Evolutionary conservation across 2,329 filamentous ascomycete species (phyloP), one percentile per base, ranked within the genome.

Genomic region (Colletotrichum horii): DNA sequence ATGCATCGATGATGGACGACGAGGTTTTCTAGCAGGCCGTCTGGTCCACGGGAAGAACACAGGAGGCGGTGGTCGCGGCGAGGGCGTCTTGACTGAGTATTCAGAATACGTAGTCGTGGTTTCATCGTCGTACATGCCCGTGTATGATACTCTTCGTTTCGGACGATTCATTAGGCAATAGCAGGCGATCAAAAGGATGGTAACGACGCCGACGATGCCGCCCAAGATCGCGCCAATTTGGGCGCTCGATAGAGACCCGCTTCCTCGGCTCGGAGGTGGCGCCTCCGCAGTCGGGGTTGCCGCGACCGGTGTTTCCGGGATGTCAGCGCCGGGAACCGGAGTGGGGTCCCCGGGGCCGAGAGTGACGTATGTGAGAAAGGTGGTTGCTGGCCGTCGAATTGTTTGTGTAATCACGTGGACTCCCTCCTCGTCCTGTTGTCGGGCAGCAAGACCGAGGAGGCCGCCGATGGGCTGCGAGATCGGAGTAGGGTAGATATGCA

Each of bases 201-300:
- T 65, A n/a, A 84, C 81, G n/a, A 83, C 78, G 3, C 82, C 86
- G 14, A 85, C 79, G 3, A 87, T 75, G 38, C 82, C 82, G 32
- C 86, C 86, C 3, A 86, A 78, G 22, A 88, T 85, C 52, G 83
- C 86, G 7, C 85, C 86, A 34, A 88, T 82, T 65, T 87, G 80
- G n/a, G 78, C 80, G 30, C 82, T 79, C 1, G 81, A 83, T 5
- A 87, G 80, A 69, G 77, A 81, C 70, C 69, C 65, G n/a, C 71
- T 64, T 15, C 69, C 71, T 6, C 74, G 64, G 48, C 71, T 52
- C 28, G 70, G 70, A 6, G 74, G 74, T 22, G 78, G 73, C 19
- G 48, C 64, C 16, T 36, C 58, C 19, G 14, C 24, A 11, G 74
- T 74, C 6, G 74, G 65, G 19, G 70, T 38, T 14, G 58, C n/a